Evolutionary conservation across 1,139 yeast species (phyloP), one percentile per base, ranked within the genome.

Genomic region (Geotrichum macrosporum): DNA sequence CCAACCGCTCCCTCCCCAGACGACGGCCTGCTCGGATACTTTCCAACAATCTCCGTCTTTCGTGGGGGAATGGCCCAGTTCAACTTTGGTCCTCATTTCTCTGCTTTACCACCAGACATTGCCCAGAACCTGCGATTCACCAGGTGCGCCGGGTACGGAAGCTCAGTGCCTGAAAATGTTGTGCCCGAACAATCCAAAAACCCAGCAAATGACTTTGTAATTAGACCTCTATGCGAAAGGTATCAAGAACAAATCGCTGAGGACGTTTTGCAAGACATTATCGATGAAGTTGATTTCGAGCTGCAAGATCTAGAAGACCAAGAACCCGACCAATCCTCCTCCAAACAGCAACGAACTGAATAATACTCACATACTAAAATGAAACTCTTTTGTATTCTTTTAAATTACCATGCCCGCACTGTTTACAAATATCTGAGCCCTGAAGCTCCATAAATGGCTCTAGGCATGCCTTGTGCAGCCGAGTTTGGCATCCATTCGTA

Each of bases 11-110:
- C 6, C 10, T 46, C 49, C 22, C 43, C 57, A 22, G 89, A 92
- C 62, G 96, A 92, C 61, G 95, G 95, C 1, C 71, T 78, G 40
- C 67, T 88, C 47, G 98, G 97, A 0, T 92, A 94, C 63, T 92
- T 80, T 65, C 98, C 98, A 1, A 86, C 89, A 68, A 72, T 87
- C 29, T 84, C 95, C 47, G 85, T 84, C 30, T 92, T 80, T 61
- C 78, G 79, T 54, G 84, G 84, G 9, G 98, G 97, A 0, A 70
- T 76, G 12, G 95, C 86, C 5, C 69, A 75, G 47, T 64, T 87
- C 46, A 80, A 81, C 55, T 71, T 85, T 12, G 88, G 89, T 0
- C 88, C 89, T 0, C 68, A 76, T n/a, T 78, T 84, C 55, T 69
- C 70, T 49, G 70, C 52, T 48, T 58, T 63, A 2, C 79, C 83